Evolutionary conservation across 2,329 filamentous ascomycete species (phyloP).

Genomic region (Dothistroma septosporum): DNA sequence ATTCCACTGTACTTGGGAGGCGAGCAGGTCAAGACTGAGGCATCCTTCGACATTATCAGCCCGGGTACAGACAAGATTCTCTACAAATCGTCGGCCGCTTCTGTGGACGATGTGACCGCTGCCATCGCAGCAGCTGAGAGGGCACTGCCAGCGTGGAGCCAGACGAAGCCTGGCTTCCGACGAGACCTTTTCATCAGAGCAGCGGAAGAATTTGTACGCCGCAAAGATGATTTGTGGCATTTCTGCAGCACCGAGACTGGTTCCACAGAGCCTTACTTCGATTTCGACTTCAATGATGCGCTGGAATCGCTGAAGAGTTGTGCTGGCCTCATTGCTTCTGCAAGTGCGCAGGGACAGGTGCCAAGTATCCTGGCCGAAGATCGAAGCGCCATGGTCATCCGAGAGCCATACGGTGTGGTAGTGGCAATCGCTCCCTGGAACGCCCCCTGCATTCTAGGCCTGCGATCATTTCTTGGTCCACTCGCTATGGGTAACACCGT

Average conservation of each 20-base stretch:
- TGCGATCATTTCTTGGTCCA: constrained; percentile 52
- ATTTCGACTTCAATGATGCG: constrained; percentile 38
- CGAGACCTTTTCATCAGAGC: constrained; percentile 67
- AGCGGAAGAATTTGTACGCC: constrained; percentile 57
- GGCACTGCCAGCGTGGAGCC: constrained; percentile 67
- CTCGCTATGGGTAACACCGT: constrained; percentile 67
- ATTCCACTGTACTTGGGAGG: constrained; percentile 45
- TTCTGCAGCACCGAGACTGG: constrained; percentile 59
- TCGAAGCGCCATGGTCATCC: constrained; percentile 57
- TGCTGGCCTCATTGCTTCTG: constrained; percentile 44
- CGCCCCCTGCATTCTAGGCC: constrained; percentile 48
- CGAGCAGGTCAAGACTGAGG: constrained; percentile 43
- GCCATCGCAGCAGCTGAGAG: constrained; percentile 59
- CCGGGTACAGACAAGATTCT: constrained; percentile 52
- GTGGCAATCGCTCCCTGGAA: constrained; percentile 75
- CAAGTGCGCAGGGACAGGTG: constrained; percentile 48
- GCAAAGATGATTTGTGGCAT: constrained; percentile 57
- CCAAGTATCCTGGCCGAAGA: constrained; percentile 45
- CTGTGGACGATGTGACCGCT: constrained; percentile 51
- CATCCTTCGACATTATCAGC: constrained; percentile 53
- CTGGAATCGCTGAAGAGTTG: constrained; percentile 48
- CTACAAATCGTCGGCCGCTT: constrained; percentile 54
- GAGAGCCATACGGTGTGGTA: constrained; percentile 73
- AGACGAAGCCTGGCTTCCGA: constrained; percentile 56
- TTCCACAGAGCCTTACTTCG: constrained; percentile 36